Conservation (phyloP, 2,329 filamentous ascomycete species). For the Cytospora chrysosperma region DNA sequence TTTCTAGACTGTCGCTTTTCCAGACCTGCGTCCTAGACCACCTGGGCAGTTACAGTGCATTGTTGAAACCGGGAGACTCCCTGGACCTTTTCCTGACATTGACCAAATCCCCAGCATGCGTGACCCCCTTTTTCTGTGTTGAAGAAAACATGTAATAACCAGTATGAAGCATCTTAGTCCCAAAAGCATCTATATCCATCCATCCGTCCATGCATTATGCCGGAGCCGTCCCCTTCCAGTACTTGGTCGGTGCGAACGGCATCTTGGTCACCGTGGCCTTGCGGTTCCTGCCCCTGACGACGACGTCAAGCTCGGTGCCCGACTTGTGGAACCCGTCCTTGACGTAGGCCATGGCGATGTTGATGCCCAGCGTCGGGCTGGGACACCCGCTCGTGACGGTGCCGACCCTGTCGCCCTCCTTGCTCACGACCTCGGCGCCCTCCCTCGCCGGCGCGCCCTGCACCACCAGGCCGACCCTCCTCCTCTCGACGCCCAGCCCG, state of each 20-base stretch:
- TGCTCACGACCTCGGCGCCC: slow-evolving; percentile 73
- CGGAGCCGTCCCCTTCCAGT: slow-evolving; percentile 53
- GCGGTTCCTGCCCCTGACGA: slow-evolving; percentile 74
- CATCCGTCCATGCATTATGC: slow-evolving; percentile 14
- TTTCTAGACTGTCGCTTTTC: background rate
- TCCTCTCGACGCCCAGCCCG: slow-evolving; percentile 65
- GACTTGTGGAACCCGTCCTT: slow-evolving; percentile 78
- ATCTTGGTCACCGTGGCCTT: slow-evolving; percentile 79
- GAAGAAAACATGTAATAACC: slow-evolving; percentile 1
- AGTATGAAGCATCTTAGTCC: background rate
- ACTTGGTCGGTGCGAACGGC: slow-evolving; percentile 83
- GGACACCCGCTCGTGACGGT: slow-evolving; percentile 86
- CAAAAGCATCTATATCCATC: no score
- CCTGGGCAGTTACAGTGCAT: background rate
- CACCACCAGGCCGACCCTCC: slow-evolving; percentile 78
- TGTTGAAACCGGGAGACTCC: background rate
- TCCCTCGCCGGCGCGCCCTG: slow-evolving; percentile 88
- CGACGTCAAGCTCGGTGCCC: slow-evolving; percentile 75
- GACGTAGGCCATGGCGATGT: slow-evolving; percentile 96
- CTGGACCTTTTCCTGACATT: background rate
- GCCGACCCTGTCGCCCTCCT: slow-evolving; percentile 68
- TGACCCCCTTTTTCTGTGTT: slow-evolving; percentile 1
- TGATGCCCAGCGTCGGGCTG: slow-evolving; percentile 79
- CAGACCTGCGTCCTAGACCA: background rate
- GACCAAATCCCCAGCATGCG: background rate